Base-by-base conservation (phyloP, 2,329 filamentous ascomycete genomes). In the Scopulariopsis brevicaulis region DNA sequence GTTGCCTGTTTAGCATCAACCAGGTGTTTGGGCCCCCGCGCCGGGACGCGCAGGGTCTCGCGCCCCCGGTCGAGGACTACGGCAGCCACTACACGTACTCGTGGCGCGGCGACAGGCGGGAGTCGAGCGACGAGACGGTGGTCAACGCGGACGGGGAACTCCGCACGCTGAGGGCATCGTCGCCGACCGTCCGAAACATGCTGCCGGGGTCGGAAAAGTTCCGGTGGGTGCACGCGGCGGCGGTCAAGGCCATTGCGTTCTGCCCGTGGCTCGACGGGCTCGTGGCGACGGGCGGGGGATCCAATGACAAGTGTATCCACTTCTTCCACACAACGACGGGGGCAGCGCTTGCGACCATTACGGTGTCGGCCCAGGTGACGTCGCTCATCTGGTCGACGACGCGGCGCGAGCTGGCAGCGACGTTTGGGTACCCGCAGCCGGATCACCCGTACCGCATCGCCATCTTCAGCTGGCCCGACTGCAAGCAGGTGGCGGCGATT, bases 201-300 rank as follows among this genome's bases (percentile, higher is more conserved):
- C 73, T 73, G 2, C 66, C 72, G 6, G 82, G 82, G 7, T 73
- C 77, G 34, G 83, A 88, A 65, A 86, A 81, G 64, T 84, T 96
- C 68, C 80, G 80, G 35, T 94, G 90, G 82, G 70, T 77, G 12
- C 90, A 99, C 68, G 83, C 83, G 28, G 93, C 93, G 0, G 94
- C 94, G 2, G 89, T 97, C 63, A 99, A 99, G 71, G 94, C 94
- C 35, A 94, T 97, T 64, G 91, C 94, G 1, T 97, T 97, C 71
- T 96, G 93, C 62, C 93, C 94, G 0, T 99, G 92, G 93, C 88
- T 93, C 59, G 83, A 88, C 25, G 88, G 87, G 3, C 79, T 99
- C 4, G 73, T 99, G 46, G 94, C 94, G 15, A 95, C 93, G 1
- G 91, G 94, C 3, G 93, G 94, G 46, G 94, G 94, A 25, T 93